Base-by-base conservation (phyloP, 495 filamentous ascomycete genomes). In the Penicillium coprophilum region DNA sequence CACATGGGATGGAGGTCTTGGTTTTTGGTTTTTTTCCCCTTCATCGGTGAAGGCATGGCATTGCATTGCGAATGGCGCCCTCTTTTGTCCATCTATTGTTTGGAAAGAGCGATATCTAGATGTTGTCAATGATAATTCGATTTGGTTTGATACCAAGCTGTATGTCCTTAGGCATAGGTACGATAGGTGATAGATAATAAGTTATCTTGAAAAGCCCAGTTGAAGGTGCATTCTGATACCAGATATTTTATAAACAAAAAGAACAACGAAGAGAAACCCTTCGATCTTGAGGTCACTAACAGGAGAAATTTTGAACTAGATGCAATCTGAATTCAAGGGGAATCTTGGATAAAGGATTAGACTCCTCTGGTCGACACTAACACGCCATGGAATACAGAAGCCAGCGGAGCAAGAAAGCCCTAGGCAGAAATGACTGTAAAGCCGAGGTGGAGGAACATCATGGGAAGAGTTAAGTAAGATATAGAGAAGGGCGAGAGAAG, bases 1-100 rank as follows among this genome's bases (percentile, higher is more conserved):
- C 44, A 43, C 11, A 36, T 59, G 23, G 20, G 24, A 20, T 44
- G 36, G 15, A 28, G 23, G 15, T 36, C 20, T 19, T 47, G 4
- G 17, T 52, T 58, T 46, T 20, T 17, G 3, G 50, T 39, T 55
- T 36, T 48, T n/a, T 39, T n/a, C n/a, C n/a, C 8, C 15, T 50
- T 56, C 46, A 41, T 45, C 13, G 28, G 34, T 23, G 39, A 50
- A 51, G 23, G 21, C 44, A 46, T 57, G 55, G 54, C 51, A 61
- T 66, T 64, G 66, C 64, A 66, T 69, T 58, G 58, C 55, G 63
- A 55, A 50, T 62, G 66, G 63, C 60, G 63, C 40, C 54, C 28
- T 53, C 13, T 34, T 46, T 31, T 27, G n/a, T 50, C 30, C 32
- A 53, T 55, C 31, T 46, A 46, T 19, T 21, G 6, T 4, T 30